Conservation (phyloP, 176 grass and related monocot species). For the Musa beccarii region DNA sequence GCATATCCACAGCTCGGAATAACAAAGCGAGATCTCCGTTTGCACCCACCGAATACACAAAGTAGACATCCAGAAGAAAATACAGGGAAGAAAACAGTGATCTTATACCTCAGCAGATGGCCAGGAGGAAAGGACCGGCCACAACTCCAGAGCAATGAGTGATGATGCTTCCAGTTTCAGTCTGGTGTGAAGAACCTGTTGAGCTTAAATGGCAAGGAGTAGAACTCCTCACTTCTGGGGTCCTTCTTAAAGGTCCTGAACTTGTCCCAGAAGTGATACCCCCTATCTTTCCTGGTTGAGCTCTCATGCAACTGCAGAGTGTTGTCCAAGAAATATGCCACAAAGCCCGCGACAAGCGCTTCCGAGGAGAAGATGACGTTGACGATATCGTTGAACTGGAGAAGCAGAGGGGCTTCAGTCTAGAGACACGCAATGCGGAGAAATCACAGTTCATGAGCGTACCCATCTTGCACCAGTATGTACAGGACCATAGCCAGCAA, state of each 20-base stretch:
- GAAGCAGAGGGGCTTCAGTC: not conserved
- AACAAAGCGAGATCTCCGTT: too few species aligned
- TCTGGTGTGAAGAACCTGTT: conserved; percentile 87
- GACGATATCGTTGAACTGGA: conserved; percentile 96
- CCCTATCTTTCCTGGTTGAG: conserved; percentile 37
- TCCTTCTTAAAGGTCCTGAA: conserved; percentile 79
- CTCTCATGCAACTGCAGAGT: conserved; percentile 50
- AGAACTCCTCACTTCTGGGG: conserved; percentile 82
- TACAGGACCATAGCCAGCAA: conserved; percentile 69
- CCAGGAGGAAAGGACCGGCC: not conserved
- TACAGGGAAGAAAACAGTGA: not conserved
- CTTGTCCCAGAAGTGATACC: conserved; percentile 84
- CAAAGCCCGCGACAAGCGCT: conserved; percentile 57
- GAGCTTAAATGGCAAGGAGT: conserved; percentile 78
- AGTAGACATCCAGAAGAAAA: not conserved
- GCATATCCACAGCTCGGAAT: not conserved
- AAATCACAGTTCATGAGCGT: conserved; percentile 18
- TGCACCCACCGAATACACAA: not conserved
- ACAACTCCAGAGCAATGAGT: not conserved
- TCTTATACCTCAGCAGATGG: not conserved
- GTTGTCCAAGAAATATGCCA: conserved; percentile 73
- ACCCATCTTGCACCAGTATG: conserved; percentile 81
- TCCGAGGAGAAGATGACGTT: conserved; percentile 83
- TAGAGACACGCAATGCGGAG: too few species aligned
- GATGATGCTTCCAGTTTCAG: conserved; percentile 41